Percentiles rank a stretch among this genome's conserved stretches.
phyloP scores from a whole-genome alignment of 2,329 filamentous ascomycete species.

The Beauveria sp. region DNA sequence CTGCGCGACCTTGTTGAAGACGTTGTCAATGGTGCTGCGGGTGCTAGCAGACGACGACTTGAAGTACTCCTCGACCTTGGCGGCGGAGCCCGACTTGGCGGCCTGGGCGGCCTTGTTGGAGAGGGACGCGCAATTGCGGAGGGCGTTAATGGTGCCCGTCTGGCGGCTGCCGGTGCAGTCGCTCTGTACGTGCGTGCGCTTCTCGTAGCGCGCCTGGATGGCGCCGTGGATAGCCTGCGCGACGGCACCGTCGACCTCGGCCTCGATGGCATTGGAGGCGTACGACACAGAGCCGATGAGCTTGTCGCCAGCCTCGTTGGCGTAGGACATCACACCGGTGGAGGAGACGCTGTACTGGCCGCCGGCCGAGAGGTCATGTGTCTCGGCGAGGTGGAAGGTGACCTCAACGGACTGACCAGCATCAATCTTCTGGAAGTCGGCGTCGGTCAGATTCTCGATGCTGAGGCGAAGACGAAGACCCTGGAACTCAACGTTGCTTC shows the following conservation, averaged over 20 bases:
- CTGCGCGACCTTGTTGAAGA: slow-evolving; percentile 36
- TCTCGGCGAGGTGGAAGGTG: slow-evolving; percentile 47
- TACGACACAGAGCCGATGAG: slow-evolving; percentile 50
- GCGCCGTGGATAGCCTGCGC: slow-evolving; percentile 39
- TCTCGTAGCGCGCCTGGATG: slow-evolving; percentile 27
- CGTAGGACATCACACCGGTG: slow-evolving; percentile 48
- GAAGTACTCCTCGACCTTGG: slow-evolving; percentile 55
- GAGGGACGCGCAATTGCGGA: slow-evolving; percentile 43
- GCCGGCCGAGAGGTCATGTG: slow-evolving; percentile 43
- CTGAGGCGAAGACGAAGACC: slow-evolving; percentile 41
- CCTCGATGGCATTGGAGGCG: slow-evolving; percentile 45
- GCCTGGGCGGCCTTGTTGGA: slow-evolving; percentile 44
- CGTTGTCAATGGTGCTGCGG: slow-evolving; percentile 38
- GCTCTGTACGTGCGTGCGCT: slow-evolving; percentile 40
- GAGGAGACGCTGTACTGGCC: slow-evolving; percentile 51
- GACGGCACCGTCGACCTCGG: slow-evolving; percentile 42
- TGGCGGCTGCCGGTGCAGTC: slow-evolving; percentile 26
- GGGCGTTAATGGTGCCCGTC: not conserved
- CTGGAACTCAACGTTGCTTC: slow-evolving; percentile 27
- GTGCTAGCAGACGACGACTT: slow-evolving; percentile 42
- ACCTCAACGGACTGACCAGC: slow-evolving; percentile 43
- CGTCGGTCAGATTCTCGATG: slow-evolving; percentile 34
- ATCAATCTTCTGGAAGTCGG: slow-evolving; percentile 42
- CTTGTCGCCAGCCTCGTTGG: slow-evolving; percentile 41
- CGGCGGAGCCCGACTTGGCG: slow-evolving; percentile 39